Evolutionary conservation across 306 rosid species (phyloP), one percentile per base, ranked within the genome.

Genomic region (Herpetospermum pedunculosum): DNA sequence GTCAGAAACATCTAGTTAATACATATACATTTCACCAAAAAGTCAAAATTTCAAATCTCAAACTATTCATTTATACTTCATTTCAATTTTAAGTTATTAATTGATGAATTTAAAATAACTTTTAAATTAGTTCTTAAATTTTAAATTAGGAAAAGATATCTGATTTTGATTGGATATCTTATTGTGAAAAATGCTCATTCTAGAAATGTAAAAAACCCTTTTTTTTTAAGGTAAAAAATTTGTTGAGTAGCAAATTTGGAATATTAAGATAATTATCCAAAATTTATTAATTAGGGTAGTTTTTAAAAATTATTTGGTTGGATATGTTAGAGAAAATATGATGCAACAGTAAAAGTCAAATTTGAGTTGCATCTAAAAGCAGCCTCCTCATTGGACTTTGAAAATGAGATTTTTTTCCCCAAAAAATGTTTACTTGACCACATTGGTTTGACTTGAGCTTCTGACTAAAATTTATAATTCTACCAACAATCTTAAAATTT

Each of bases 331-430:
- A 28, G 37, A 13, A 57, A 57, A 28, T 4, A 19, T 21, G 5
- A 65, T 65, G 72, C 72, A 65, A 65, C 48, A 65, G 34, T 65
- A n/a, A 8, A 60, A 15, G 72, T 37, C 28, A 63, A 63, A n/a
- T 62, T 6, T 35, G 9, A 37, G 19, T 63, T 19, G 0, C 23
- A 60, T 32, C 25, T 2, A 30, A 60, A 65, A 12, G 72, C 50
- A 21, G 0, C 50, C 52, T 65, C 11, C 50, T 13, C 49, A 65
- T 38, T 40, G 50, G 32, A 65, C 50, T 38, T 65, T 38, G 19
- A 38, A 38, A 38, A 21, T 38, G 29, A 19, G 19, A n/a, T 37
- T 28, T 16, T 6, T 3, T 18, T 8, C 8, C 14, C 68, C 4
- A 25, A 28, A 2, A 4, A 12, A 4, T 30, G 46, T 63, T 34